Conservation (phyloP, 768 basidiomycete species). For the Leccinum uliginosum region DNA sequence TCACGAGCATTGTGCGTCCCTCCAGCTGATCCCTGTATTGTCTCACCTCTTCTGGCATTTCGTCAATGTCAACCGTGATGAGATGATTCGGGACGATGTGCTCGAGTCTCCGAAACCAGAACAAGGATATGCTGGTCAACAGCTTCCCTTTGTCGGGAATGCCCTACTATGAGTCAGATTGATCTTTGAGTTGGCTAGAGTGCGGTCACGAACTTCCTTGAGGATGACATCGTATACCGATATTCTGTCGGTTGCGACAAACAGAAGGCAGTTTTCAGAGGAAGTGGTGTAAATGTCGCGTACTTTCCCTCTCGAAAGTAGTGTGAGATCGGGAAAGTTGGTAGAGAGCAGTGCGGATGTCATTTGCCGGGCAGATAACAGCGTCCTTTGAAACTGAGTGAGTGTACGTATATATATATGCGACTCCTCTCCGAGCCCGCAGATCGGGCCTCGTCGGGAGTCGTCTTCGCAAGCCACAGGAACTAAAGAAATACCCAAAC, state of each 20-base stretch:
- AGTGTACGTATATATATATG: neutral
- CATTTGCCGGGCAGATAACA: slow-evolving; percentile 13
- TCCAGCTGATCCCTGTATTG: slow-evolving; percentile 73
- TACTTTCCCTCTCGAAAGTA: slow-evolving; percentile 91
- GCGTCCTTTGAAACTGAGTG: neutral
- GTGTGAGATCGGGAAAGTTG: slow-evolving; percentile 54
- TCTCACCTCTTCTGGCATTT: slow-evolving; percentile 79
- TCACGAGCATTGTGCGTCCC: slow-evolving; percentile 88
- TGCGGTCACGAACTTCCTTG: slow-evolving; percentile 64
- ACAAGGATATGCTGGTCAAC: slow-evolving; percentile 84
- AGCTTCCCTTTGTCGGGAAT: slow-evolving; percentile 92
- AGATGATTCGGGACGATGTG: slow-evolving; percentile 88
- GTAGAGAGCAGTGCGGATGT: slow-evolving; percentile 46
- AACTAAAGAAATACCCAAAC: neutral
- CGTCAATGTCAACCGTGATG: slow-evolving; percentile 66
- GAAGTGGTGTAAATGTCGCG: slow-evolving; percentile 87
- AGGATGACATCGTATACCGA: slow-evolving; percentile 96
- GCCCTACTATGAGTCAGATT: slow-evolving; percentile 48
- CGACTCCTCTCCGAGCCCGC: neutral
- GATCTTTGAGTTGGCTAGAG: neutral
- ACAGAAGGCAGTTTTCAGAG: slow-evolving; percentile 70
- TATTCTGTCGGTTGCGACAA: slow-evolving; percentile 93
- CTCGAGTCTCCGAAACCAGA: slow-evolving; percentile 88
- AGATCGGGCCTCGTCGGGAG: neutral
- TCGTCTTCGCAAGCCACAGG: neutral